These are phyloP conservation scores for Saraca asoca DNA, from an alignment of 331 rosid species.

Conservation along the genomic window DNA sequence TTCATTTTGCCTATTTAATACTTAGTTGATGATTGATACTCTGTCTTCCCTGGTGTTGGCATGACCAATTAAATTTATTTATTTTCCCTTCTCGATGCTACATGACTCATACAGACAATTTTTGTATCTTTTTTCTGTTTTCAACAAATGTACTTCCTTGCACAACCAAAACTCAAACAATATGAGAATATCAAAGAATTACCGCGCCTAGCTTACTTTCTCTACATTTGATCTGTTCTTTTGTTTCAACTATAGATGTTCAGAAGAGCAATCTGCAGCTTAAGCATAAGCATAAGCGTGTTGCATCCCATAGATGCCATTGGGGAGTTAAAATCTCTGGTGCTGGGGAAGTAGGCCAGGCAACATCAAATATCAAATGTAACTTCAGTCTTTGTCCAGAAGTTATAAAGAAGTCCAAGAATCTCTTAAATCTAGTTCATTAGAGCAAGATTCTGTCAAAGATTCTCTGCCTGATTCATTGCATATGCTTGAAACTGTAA, in stretches of 20 bases:
- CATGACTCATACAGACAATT: not conserved
- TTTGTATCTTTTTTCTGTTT: no score
- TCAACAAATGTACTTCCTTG: not conserved
- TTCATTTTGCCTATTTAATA: not conserved
- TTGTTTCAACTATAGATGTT: slow-evolving; percentile 25
- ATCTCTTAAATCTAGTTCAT: slow-evolving; percentile 67
- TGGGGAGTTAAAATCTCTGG: slow-evolving; percentile 57
- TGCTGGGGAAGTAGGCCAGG: slow-evolving; percentile 39
- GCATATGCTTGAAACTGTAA: slow-evolving; percentile 49
- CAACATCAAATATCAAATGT: slow-evolving; percentile 13
- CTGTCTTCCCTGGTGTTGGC: slow-evolving; percentile 10
- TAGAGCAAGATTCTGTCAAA: slow-evolving; percentile 56
- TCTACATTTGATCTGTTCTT: slow-evolving; percentile 8
- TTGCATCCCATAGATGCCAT: slow-evolving; percentile 38
- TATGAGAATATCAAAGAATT: slow-evolving; percentile 16
- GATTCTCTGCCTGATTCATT: slow-evolving; percentile 82
- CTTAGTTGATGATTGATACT: not conserved
- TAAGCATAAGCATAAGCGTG: slow-evolving; percentile 48
- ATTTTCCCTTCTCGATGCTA: no score
- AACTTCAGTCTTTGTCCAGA: slow-evolving; percentile 42
- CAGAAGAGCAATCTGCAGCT: slow-evolving; percentile 31
- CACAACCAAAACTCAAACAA: not conserved
- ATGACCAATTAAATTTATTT: not conserved
- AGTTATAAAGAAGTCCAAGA: slow-evolving; percentile 52
- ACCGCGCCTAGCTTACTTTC: not conserved